These are phyloP conservation scores for Ilex paraguariensis DNA, from an alignment of 305 asterid species.

Conservation along the genomic window DNA sequence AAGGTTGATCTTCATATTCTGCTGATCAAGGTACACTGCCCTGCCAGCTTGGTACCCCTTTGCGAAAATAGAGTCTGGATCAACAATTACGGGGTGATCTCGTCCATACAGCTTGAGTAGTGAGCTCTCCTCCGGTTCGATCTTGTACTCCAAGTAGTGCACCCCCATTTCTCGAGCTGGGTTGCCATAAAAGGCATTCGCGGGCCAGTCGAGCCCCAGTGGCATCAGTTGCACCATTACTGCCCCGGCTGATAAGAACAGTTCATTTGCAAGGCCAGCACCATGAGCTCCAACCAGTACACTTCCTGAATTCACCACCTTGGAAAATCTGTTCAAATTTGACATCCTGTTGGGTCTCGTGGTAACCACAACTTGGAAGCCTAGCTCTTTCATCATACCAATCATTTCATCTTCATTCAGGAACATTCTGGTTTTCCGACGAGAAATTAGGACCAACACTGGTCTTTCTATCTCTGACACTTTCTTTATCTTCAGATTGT, in stretches of 20 bases:
- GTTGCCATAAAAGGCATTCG: constrained; percentile 41
- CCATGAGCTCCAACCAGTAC: constrained; percentile 67
- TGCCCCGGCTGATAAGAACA: constrained; percentile 53
- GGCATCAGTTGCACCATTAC: constrained; percentile 58
- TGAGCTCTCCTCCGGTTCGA: constrained; percentile 48
- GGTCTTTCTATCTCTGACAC: constrained; percentile 35
- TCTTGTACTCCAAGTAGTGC: constrained; percentile 41
- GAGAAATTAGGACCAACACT: constrained; percentile 40
- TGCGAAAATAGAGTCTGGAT: constrained; percentile 27
- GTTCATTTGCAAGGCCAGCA: constrained; percentile 65
- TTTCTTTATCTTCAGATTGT: constrained; percentile 23
- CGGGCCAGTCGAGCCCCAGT: constrained; percentile 48
- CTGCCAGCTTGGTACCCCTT: constrained; percentile 40
- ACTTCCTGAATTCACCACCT: constrained; percentile 47
- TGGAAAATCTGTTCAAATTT: constrained; percentile 34
- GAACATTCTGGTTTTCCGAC: constrained; percentile 36
- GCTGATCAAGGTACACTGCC: constrained; percentile 47
- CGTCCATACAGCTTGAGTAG: constrained; percentile 39
- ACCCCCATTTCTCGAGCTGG: constrained; percentile 50
- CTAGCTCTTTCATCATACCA: constrained; percentile 29
- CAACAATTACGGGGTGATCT: constrained; percentile 29
- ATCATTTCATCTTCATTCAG: constrained; percentile 50
- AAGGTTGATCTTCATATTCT: constrained; percentile 48
- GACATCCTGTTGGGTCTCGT: constrained; percentile 30
- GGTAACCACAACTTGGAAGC: constrained; percentile 34